Evolutionary conservation across 2,329 filamentous ascomycete genomes (phyloP), one percentile per base, ranked within the genome.

Genomic region (Rhinocladiella similis): DNA sequence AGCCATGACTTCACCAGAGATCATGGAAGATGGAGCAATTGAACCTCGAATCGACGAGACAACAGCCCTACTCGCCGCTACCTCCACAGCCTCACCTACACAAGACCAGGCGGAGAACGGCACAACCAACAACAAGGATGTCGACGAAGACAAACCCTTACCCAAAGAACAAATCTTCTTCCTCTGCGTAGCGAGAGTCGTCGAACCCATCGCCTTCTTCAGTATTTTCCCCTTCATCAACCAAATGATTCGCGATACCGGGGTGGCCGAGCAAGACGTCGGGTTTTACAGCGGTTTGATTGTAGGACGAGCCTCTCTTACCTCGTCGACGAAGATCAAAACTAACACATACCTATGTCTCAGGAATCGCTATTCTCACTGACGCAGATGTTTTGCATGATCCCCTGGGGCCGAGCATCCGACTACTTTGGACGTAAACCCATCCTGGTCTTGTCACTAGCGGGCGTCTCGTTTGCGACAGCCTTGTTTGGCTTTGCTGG

Each of bases 141-240:
- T 39, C 14, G 56, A 54, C n/a, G 53, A 59, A 33, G 59, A 62
- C 50, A 57, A 50, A 38, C 79, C 81, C 1, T 68, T 89, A 13
- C 82, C 84, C n/a, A 77, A 74, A 59, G 51, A 69, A n/a, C 90
- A 93, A 69, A 84, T 94, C 50, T 70, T 87, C 29, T 71, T 89
- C 10, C 82, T 94, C 12, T 93, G 89, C 75, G 89, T 85, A 68
- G 85, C 86, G 1, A 83, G 89, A 5, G 68, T 89, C 22, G 77
- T 90, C 43, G 90, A 93, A 67, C 89, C 90, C 1, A 80, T 92
- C 39, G 87, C 88, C n/a, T 93, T 90, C 75, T 93, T 92, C 75
- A 84, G 80, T 68, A 90, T 93, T 69, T 89, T 93, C 65, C 88
- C 89, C 1, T 93, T 89, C 72, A 82, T 94, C 71, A 90, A 86